Base-by-base conservation (phyloP, 495 filamentous ascomycete species). In the Aspergillus carlsbadensis region DNA sequence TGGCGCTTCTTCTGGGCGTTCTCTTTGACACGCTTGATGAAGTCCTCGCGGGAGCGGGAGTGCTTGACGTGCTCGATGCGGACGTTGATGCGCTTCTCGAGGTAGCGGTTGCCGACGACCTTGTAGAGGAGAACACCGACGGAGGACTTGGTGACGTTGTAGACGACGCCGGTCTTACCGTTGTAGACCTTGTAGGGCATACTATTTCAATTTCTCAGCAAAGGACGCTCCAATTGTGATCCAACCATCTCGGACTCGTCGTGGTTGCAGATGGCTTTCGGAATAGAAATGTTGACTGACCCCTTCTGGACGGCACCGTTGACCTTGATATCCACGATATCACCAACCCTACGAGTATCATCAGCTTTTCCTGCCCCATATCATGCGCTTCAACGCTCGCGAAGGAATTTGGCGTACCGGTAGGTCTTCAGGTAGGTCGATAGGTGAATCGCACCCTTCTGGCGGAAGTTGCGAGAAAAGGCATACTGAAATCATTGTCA, bases 121-220 rank as follows among this genome's bases (percentile, higher is more conserved):
- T 96, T 96, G 88, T 97, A 92, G 75, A 98, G 87, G 80, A 97
- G 95, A 75, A 98, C 90, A 73, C 94, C 94, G 70, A 98, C 90
- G 63, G 82, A 87, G 71, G 83, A 88, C 84, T 96, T 95, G 73
- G 93, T 96, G 64, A 96, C 91, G 81, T 96, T 97, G 86, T 96
- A 96, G 81, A 97, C 81, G 66, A 97, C 89, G 71, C 92, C 92
- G 60, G 92, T 97, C 88, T 96, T 96, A 68, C 92, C 92, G 82
- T 96, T 92, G 87, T 95, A 96, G 79, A 96, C 88, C 84, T 97
- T 97, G 87, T 93, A 90, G 67, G 93, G 92, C 91, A 96, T 93
- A 82, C 90, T 93, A 71, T 80, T 63, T 59, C 60, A 56, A 53
- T 35, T 24, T 69, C 61, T 72, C 71, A 74, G 68, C 45, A 63